phyloP scores from a whole-genome alignment of 129 eudicot species.

The Heracleum sosnowskyi region DNA sequence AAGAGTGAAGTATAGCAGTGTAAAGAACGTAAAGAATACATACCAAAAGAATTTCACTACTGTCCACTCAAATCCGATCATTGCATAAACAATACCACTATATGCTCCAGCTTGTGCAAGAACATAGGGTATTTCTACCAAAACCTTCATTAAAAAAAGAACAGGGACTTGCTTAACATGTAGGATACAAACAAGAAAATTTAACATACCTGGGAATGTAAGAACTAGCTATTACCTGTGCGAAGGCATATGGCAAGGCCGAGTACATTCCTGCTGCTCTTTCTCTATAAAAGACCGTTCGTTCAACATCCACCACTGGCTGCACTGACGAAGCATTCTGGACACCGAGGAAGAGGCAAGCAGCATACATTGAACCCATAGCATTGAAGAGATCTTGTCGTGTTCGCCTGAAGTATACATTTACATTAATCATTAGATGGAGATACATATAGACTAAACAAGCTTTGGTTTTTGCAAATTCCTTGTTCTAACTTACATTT shows the following conservation, averaged over 20 bases:
- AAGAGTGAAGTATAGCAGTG: conserved; percentile 58
- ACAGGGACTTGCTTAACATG: not conserved
- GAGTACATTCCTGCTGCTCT: conserved; percentile 94
- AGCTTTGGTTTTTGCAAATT: not conserved
- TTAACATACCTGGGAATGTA: not conserved
- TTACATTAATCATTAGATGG: not conserved
- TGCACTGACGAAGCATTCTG: conserved; percentile 63
- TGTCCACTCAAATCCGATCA: conserved; percentile 77
- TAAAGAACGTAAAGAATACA: conserved; percentile 48
- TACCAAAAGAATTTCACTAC: conserved; percentile 66
- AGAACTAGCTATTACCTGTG: conserved; percentile 43
- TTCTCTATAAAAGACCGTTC: conserved; percentile 82
- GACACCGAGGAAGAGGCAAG: conserved; percentile 59
- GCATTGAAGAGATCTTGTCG: conserved; percentile 48
- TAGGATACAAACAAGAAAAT: not conserved
- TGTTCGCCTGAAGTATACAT: conserved; percentile 26
- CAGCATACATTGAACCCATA: conserved; percentile 75
- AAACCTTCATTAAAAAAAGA: conserved; percentile 25
- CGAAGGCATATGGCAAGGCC: conserved; percentile 77
- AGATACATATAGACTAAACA: not conserved
- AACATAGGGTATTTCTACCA: conserved; percentile 67
- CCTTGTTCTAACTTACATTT: conserved; percentile 33
- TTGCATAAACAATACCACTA: conserved; percentile 48
- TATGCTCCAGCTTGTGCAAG: conserved; percentile 42
- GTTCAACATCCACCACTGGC: conserved; percentile 68